Conservation (phyloP, 345 rosid species). For the Sonneratia alba region DNA sequence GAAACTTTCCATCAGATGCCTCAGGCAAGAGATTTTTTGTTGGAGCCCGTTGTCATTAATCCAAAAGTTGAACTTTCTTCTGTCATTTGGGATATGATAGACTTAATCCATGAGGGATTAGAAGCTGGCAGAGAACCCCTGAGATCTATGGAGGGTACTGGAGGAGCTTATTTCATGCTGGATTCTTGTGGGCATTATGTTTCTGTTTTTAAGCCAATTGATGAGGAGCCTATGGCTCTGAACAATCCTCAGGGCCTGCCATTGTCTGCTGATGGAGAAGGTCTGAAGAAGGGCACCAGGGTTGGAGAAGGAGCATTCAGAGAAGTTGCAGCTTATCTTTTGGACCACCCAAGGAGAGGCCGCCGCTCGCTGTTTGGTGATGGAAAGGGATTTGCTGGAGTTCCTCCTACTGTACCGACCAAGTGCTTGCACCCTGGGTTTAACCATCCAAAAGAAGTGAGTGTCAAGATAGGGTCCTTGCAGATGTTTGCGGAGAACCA, state of each 20-base stretch:
- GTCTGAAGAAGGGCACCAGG: constrained; percentile 34
- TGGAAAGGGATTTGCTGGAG: constrained; percentile 31
- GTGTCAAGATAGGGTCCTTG: constrained; percentile 33
- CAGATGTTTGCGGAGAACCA: constrained; percentile 29
- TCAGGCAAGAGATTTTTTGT: constrained; percentile 18
- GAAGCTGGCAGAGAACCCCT: constrained; percentile 22
- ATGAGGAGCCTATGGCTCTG: constrained; percentile 36
- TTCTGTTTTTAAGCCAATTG: constrained; percentile 42
- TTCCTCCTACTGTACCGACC: constrained; percentile 26
- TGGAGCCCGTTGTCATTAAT: constrained; percentile 27
- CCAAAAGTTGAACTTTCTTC: constrained; percentile 21
- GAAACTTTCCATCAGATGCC: constrained; percentile 13
- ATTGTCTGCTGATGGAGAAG: constrained; percentile 26
- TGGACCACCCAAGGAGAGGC: constrained; percentile 33
- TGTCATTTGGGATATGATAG: constrained; percentile 24
- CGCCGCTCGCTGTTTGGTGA: constrained; percentile 12
- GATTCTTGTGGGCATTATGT: constrained; percentile 23
- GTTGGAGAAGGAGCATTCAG: constrained; percentile 42
- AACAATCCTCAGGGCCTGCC: constrained; percentile 34
- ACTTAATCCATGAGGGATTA: constrained; percentile 26
- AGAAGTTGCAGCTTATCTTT: constrained; percentile 36
- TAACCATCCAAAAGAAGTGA: constrained; percentile 20
- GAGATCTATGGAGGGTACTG: constrained; percentile 34
- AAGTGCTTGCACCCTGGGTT: constrained; percentile 29
- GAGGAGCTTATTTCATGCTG: constrained; percentile 41